A percentile compares a stretch with the other conserved stretches of the same genome.
Conservation (phyloP, 1,284 basidiomycete species). For the Apiotrichum porosum region DNA sequence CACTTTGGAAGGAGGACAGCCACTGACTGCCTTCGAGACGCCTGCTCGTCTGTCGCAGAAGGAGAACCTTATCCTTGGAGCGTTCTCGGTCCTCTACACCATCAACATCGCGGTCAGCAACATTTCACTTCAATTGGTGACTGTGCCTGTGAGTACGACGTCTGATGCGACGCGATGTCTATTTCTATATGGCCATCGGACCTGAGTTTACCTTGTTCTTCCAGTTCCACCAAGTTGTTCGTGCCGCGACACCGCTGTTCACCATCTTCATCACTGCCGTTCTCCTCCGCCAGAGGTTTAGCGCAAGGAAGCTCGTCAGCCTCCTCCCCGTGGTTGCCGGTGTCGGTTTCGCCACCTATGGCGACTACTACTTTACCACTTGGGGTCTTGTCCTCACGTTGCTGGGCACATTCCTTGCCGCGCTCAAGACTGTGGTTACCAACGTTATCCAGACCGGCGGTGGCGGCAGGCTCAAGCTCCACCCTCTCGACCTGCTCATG, state of each 20-base stretch:
- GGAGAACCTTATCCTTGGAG: constrained; percentile 62
- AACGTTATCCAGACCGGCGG: constrained; percentile 63
- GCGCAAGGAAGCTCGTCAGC: constrained; percentile 59
- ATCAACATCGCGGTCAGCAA: constrained; percentile 91
- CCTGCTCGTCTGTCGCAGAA: constrained; percentile 57
- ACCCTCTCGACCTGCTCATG: constrained; percentile 78
- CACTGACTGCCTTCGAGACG: constrained; percentile 25
- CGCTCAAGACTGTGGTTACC: constrained; percentile 84
- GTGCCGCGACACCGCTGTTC: constrained; percentile 86
- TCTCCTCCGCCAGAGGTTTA: constrained; percentile 48
- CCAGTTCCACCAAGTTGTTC: constrained; percentile 93
- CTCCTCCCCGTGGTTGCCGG: constrained; percentile 83
- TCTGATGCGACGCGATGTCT: too few species aligned
- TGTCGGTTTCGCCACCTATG: constrained; percentile 90
- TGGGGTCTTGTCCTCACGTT: constrained; percentile 79
- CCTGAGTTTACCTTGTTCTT: too few species aligned
- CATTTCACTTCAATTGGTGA: constrained; percentile 76
- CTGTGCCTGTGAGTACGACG: constrained; percentile 75
- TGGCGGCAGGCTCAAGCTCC: constrained; percentile 50
- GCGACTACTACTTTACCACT: constrained; percentile 80
- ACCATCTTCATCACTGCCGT: constrained; percentile 68
- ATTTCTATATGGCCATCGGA: too few species aligned
- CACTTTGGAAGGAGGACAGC: too few species aligned
- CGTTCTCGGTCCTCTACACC: constrained; percentile 82
- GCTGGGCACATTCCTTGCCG: constrained; percentile 79